Conservation (phyloP, 2,329 filamentous ascomycete genomes). For the Trichoderma asperellum region DNA sequence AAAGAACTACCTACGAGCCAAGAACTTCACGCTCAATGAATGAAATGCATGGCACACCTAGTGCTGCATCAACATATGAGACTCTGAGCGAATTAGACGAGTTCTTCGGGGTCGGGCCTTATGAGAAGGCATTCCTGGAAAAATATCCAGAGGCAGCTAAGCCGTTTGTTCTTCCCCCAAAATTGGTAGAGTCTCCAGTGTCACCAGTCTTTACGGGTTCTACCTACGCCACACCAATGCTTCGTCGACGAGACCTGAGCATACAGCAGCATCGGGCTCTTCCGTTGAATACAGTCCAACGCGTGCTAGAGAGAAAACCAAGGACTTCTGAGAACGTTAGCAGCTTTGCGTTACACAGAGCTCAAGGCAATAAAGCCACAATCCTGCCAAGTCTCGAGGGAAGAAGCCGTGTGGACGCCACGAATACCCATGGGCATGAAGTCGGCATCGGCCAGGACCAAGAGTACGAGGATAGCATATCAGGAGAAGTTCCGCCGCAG, state of each 20-base stretch:
- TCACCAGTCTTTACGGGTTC: conserved; percentile 13
- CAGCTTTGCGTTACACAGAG: conserved; percentile 34
- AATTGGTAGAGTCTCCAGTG: not conserved
- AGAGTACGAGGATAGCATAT: conserved; percentile 24
- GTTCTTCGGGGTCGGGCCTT: conserved; percentile 17
- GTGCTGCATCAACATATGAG: not conserved
- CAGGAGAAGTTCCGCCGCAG: not conserved
- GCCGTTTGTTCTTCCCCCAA: conserved; percentile 3
- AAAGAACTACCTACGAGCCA: not conserved
- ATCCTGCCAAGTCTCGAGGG: conserved; percentile 31
- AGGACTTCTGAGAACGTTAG: conserved; percentile 26
- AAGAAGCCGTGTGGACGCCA: not conserved
- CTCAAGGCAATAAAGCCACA: conserved; percentile 33
- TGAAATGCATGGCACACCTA: not conserved
- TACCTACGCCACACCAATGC: not conserved
- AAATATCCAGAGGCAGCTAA: conserved; percentile 23
- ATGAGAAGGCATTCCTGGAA: conserved; percentile 18
- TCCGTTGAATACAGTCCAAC: not conserved
- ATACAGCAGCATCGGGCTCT: not conserved
- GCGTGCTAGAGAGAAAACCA: not conserved
- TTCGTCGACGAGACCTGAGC: conserved; percentile 15
- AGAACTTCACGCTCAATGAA: not conserved
- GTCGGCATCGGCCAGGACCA: not conserved
- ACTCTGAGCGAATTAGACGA: conserved; percentile 24
- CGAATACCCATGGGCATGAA: not conserved